Conservation (phyloP, 768 basidiomycete species). For the Auriscalpium vulgare region DNA sequence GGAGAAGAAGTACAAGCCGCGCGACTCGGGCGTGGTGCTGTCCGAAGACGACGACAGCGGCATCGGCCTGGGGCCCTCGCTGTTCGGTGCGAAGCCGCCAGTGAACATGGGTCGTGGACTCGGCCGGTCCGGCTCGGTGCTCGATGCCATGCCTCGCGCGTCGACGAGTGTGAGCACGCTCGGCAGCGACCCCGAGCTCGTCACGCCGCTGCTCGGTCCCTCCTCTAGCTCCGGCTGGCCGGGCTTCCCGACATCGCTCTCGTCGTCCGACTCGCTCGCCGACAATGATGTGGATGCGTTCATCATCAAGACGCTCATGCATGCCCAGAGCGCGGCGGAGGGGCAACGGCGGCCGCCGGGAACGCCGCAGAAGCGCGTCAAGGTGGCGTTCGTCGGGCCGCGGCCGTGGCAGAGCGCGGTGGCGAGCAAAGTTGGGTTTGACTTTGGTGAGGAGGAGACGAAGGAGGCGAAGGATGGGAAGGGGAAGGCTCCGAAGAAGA, state of each 20-base stretch:
- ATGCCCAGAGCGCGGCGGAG: slow-evolving; percentile 39
- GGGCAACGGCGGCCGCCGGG: slow-evolving; percentile 61
- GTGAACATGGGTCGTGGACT: slow-evolving; percentile 11
- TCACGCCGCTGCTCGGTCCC: slow-evolving; percentile 59
- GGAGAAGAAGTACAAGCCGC: slow-evolving; percentile 58
- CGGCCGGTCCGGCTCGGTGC: slow-evolving; percentile 18
- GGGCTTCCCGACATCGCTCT: slow-evolving; percentile 29
- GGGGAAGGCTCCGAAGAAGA: slow-evolving; percentile 34
- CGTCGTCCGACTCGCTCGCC: slow-evolving; percentile 36
- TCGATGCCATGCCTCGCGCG: slow-evolving; percentile 41
- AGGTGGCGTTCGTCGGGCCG: slow-evolving; percentile 37
- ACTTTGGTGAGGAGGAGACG: slow-evolving; percentile 26
- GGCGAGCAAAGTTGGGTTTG: slow-evolving; percentile 55
- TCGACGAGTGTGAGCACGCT: slow-evolving; percentile 62
- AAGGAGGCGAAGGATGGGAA: slow-evolving; percentile 18
- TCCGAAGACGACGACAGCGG: slow-evolving; percentile 50
- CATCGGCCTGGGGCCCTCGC: slow-evolving; percentile 12
- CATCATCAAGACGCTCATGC: slow-evolving; percentile 60
- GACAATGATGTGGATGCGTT: slow-evolving; percentile 51
- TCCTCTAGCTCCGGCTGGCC: slow-evolving; percentile 59
- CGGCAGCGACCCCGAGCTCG: slow-evolving; percentile 58
- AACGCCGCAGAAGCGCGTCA: slow-evolving; percentile 73
- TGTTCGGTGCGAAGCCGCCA: slow-evolving; percentile 4
- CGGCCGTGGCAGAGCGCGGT: slow-evolving; percentile 81
- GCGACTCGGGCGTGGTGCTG: slow-evolving; percentile 57